Percentiles rank a stretch among this genome's conserved stretches.
phyloP scores from a whole-genome alignment of 1,139 yeast genomes.

The Debaryomyces sp. region DNA sequence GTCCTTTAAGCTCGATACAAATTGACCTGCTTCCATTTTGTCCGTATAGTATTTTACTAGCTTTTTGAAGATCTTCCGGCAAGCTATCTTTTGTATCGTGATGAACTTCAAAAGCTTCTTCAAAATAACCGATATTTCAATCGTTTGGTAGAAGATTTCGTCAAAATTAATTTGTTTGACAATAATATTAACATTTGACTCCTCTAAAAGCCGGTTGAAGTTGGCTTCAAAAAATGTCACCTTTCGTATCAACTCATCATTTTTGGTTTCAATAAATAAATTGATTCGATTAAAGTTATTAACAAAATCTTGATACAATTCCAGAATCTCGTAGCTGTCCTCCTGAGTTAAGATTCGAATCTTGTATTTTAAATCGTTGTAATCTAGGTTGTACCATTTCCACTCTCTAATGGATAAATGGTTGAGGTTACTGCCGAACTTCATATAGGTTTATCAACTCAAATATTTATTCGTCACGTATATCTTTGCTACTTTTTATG shows the following conservation, averaged over 20 bases:
- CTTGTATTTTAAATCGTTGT: slow-evolving; percentile 68
- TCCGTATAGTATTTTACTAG: slow-evolving; percentile 61
- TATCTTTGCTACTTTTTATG: neutral
- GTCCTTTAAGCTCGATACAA: slow-evolving; percentile 40
- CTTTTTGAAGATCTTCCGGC: slow-evolving; percentile 79
- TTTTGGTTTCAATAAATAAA: slow-evolving; percentile 65
- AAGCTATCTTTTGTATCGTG: slow-evolving; percentile 78
- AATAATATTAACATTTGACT: slow-evolving; percentile 12
- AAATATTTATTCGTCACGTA: neutral
- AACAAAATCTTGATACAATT: slow-evolving; percentile 34
- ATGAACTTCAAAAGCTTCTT: slow-evolving; percentile 76
- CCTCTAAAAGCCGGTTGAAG: slow-evolving; percentile 15
- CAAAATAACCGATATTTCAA: slow-evolving; percentile 58
- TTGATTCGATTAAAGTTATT: slow-evolving; percentile 56
- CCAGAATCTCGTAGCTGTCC: slow-evolving; percentile 16
- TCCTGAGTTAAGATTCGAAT: slow-evolving; percentile 42
- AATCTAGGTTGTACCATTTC: slow-evolving; percentile 81
- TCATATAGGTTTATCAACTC: slow-evolving; percentile 49
- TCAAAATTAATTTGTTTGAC: slow-evolving; percentile 24
- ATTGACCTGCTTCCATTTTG: slow-evolving; percentile 37
- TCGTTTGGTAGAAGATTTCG: slow-evolving; percentile 38
- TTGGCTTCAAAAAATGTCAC: slow-evolving; percentile 24
- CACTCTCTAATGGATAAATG: slow-evolving; percentile 86
- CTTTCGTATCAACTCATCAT: slow-evolving; percentile 56
- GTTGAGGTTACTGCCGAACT: slow-evolving; percentile 77